Evolutionary conservation across 148 eudicot genomes (phyloP), one percentile per base, ranked within the genome.

Genomic region (Rheum nobile): DNA sequence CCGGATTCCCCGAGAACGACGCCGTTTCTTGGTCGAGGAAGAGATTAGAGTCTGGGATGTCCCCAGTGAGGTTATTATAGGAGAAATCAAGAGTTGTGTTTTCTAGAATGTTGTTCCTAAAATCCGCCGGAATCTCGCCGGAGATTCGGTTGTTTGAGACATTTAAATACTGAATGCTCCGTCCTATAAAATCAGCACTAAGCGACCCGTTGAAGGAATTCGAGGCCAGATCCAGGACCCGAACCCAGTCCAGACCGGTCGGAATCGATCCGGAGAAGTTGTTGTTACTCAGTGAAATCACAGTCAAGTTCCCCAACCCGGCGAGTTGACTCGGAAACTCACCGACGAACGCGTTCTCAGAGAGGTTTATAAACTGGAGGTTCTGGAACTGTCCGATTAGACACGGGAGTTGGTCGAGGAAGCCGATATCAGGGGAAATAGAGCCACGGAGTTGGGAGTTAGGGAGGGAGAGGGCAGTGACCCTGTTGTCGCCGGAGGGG

Each of bases 271-370:
- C 98, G 16, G 78, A 76, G 59, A 93, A 79, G 54, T 88, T 84
- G 71, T 93, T 94, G 37, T 79, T 80, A 61, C 74, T 80, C 37
- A 91, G 71, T 2, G 85, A 86, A 82, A 89, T 72, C 12, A 75
- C 80, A 4, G 82, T 85, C 0, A 91, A 74, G 69, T 88, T 91
- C 16, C n/a, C 52, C 6, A 86, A 84, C 13, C 35, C 37, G 1
- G 82, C 77, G 7, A 94, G 80, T 75, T 78, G 87, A 48, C 31
- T 50, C 1, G 98, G 98, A 47, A 91, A 70, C 13, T 38, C 80
- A 32, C 98, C 98, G 0, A 77, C 73, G 31, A 91, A 74, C 29
- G 88, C 88, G 61, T 91, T 91, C 42, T 84, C 88, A 2, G 98
- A 88, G 1, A 94, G 79, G 76, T 89, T 82, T 2, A 94, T 80